phyloP scores from a whole-genome alignment of 257 asterid species.

The Asclepias syriaca region DNA sequence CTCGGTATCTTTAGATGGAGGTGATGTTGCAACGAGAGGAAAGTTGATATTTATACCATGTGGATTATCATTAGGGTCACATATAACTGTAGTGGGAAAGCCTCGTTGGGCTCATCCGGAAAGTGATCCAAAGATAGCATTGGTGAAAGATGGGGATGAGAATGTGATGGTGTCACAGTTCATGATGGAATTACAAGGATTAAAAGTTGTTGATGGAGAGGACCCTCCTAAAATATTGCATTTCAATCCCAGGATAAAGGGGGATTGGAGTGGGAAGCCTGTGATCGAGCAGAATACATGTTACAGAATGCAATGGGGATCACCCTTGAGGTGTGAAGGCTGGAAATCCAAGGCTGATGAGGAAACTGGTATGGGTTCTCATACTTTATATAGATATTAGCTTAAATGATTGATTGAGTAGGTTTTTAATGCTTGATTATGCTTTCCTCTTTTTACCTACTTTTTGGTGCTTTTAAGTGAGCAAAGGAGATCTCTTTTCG shows the following conservation, averaged over 20 bases:
- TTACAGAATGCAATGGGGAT: conserved; percentile 94
- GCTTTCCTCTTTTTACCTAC: neutral
- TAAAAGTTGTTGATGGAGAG: conserved; percentile 86
- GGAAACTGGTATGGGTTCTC: conserved; percentile 62
- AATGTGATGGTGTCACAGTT: conserved; percentile 64
- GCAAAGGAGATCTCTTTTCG: neutral
- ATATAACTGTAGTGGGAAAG: conserved; percentile 75
- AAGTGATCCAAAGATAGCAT: conserved; percentile 36
- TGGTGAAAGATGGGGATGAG: conserved; percentile 30
- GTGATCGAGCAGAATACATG: conserved; percentile 89
- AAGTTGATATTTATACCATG: conserved; percentile 74
- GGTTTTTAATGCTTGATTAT: neutral
- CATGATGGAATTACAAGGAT: conserved; percentile 82
- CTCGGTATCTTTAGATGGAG: conserved; percentile 51
- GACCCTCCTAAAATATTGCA: conserved; percentile 92
- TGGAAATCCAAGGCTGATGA: conserved; percentile 76
- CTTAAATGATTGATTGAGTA: neutral
- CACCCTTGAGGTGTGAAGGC: conserved; percentile 82
- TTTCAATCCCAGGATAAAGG: conserved; percentile 82
- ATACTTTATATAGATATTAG: neutral
- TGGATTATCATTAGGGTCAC: conserved; percentile 85
- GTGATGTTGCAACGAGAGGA: conserved; percentile 39
- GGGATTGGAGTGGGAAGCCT: conserved; percentile 87
- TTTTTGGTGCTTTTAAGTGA: neutral
- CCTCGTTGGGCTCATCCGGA: conserved; percentile 52